Base-by-base conservation (phyloP, 352 stramenopile species). In the Globisporangium nunn region DNA sequence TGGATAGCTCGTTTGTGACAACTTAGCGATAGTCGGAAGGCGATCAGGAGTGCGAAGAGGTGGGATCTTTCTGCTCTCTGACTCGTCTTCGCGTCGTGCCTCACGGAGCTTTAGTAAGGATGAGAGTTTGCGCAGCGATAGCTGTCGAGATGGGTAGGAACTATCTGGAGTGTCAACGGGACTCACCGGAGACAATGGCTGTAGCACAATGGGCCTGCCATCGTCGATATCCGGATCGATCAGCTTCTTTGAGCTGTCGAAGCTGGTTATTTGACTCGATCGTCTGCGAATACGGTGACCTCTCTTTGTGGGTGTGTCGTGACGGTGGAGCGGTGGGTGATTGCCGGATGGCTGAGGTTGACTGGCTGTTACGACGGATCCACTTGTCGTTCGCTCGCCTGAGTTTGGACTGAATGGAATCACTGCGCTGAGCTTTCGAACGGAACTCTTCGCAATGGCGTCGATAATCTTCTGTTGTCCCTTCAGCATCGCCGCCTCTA, bases 391-490 rank as follows among this genome's bases (percentile, higher is more conserved):
- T n/a, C 35, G 37, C 8, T 23, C 58, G 17, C 12, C 46, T 5
- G 33, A 49, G n/a, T 31, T 30, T 0, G 31, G 29, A 3, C 37
- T 51, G 18, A 63, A 54, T 45, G 51, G 51, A 5, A 55, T 35
- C 5, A 63, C 51, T 11, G 35, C 17, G 31, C 51, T 52, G 44
- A 63, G 37, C 45, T 44, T 63, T 8, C 58, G 50, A 7, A 58
- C 50, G n/a, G 51, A 30, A 11, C 23, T 53, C 18, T 29, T 50
- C 14, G 43, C 31, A 29, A 63, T 63, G 10, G 51, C 52, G 41
- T 72, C 44, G 12, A 66, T 50, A n/a, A 75, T 58, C 35, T 65
- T 60, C 12, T 60, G 56, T 23, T 78, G 61, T n/a, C 67, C 70
- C 54, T 64, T 62, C 0, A 59, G 44, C n/a, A 77, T 52, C 23